A percentile compares a stretch with the other conserved stretches of the same genome.
Evolutionary conservation across 2,329 filamentous ascomycete genomes (phyloP).

Genomic region (Colletotrichum tofieldiae): DNA sequence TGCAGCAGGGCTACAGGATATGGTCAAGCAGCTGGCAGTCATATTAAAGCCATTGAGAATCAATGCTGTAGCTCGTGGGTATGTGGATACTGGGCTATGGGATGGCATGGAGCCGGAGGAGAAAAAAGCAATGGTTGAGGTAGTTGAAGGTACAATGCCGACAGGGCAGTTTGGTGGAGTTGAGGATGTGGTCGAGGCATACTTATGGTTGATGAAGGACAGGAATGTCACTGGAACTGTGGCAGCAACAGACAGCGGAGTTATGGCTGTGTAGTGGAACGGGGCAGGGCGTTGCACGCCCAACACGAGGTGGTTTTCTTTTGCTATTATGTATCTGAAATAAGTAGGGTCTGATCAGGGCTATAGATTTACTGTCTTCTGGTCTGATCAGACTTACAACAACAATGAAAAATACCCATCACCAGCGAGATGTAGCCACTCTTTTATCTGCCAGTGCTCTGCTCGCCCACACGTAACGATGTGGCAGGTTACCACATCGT

Average conservation of each 20-base stretch:
- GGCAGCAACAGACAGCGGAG: conserved; percentile 22
- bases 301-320: too few species aligned
- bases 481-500: too few species aligned
- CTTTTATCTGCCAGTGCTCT: too few species aligned
- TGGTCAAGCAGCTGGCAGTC: conserved; percentile 50
- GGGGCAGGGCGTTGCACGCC: too few species aligned
- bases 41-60: conserved; percentile 50
- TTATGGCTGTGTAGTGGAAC: conserved; percentile 4
- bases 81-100: conserved; percentile 50
- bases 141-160: conserved; percentile 6
- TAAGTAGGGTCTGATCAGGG: too few species aligned
- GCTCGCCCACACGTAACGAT: too few species aligned
- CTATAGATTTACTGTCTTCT: too few species aligned
- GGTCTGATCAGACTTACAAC: too few species aligned
- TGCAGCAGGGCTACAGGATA: conserved; percentile 45
- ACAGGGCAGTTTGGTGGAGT: conserved; percentile 11
- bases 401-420: too few species aligned
- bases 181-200: conserved; percentile 30
- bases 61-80: conserved; percentile 50
- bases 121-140: conserved; percentile 13
- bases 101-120: conserved; percentile 22
- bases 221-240: conserved; percentile 28
- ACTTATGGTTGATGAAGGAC: conserved; percentile 34
- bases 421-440: too few species aligned
- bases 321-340: too few species aligned